A percentile compares a stretch with the other conserved stretches of the same genome.
phyloP scores from a whole-genome alignment of 768 basidiomycete species.

The Chlorophyllum brunneum region DNA sequence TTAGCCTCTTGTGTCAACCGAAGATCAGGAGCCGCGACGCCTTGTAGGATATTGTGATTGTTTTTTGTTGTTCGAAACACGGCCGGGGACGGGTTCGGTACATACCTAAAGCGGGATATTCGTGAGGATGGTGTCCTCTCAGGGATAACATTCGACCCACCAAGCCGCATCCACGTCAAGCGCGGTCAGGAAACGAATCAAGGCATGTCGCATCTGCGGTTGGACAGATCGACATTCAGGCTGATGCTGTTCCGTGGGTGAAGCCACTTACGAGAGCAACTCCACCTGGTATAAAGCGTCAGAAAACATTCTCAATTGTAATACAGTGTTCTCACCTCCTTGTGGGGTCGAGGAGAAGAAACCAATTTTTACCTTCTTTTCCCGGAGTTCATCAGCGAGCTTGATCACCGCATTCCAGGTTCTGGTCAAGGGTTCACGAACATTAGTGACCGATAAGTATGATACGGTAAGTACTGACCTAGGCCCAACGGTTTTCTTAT shows the following conservation, averaged over 20 bases:
- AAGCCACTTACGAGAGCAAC: conserved; percentile 75
- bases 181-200: conserved; percentile 79
- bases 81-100: conserved; percentile 82
- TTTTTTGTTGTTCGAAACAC: conserved; percentile 94
- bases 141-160: conserved; percentile 34
- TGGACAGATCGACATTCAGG: conserved; percentile 17
- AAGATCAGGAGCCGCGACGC: conserved; percentile 76
- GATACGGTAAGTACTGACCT: conserved; percentile 32
- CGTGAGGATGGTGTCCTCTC: not conserved
- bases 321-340: conserved; percentile 54
- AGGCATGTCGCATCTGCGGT: conserved; percentile 84
- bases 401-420: conserved; percentile 83
- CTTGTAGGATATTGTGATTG: conserved; percentile 95
- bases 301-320: conserved; percentile 11
- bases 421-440: conserved; percentile 25
- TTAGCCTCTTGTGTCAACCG: conserved; percentile 78
- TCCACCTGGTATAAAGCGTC: conserved; percentile 53
- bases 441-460: not conserved
- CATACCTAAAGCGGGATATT: conserved; percentile 52
- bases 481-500: conserved; percentile 63
- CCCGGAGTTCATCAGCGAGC: conserved; percentile 79
- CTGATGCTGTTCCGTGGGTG: conserved; percentile 16
- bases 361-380: conserved; percentile 84
- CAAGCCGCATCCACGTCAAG: conserved; percentile 82
- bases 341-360: conserved; percentile 97